Evolutionary conservation across 179 eudicot species (phyloP), one percentile per base, ranked within the genome.

Genomic region (Spinacia oleracea): DNA sequence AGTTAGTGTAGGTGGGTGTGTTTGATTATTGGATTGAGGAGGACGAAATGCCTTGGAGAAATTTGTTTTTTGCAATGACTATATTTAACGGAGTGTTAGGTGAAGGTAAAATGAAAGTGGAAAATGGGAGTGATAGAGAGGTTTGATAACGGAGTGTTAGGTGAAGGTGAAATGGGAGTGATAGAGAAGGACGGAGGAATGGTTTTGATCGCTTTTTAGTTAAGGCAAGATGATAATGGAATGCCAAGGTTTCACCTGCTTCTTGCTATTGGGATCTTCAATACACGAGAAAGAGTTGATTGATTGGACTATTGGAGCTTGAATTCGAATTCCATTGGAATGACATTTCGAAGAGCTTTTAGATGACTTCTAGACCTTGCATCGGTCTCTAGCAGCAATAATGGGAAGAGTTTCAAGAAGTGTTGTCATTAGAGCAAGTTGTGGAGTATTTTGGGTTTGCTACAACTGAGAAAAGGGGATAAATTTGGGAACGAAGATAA

Each of bases 401-500:
- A 79, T 45, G 76, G 85, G 40, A 81, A 78, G 40, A 85, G 69
- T 48, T 80, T 84, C 45, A 94, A 89, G 91, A 92, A 87, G 70
- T 77, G 85, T 2, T 77, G 84, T 42, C 85, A 83, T 45, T 91
- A 96, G 97, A 82, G 86, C 69, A 91, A 89, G 80, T 78, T 86
- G 71, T 86, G 89, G 89, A 90, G 81, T 63, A 70, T 87, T 16
- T 85, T 88, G 87, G 93, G 98, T 73, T 82, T 84, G 65, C 83
- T 81, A 3, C 43, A 79, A 77, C 46, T 72, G 31, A 50, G 82
- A 79, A 62, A 86, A 75, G 55, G 84, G 31, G 85, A 58, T 15
- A 81, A 83, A 78, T 66, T 34, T 46, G 75, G 63, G 32, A 25
- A 70, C 32, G 91, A 79, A 64, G 84, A 69, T n/a, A n/a, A n/a